Base-by-base conservation (phyloP, 1,284 basidiomycete genomes). In the Cutaneotrichosporon sp. region DNA sequence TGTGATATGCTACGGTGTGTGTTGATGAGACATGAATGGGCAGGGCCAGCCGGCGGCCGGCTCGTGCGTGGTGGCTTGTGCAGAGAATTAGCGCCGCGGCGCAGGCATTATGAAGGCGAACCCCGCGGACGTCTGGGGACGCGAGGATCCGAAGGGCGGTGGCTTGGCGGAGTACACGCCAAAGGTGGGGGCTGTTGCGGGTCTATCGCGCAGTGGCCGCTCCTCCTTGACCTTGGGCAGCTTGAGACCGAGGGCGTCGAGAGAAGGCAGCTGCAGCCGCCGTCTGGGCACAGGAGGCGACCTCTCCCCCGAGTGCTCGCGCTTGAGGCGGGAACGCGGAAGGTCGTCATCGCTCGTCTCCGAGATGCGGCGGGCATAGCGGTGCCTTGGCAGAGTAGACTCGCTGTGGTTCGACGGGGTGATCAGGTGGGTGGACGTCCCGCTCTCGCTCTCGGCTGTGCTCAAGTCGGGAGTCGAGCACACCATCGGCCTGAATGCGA, bases 211-310 rank as follows among this genome's bases (percentile, higher is more conserved):
- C 14, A 56, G 59, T 3, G 63, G 66, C 18, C 58, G 59, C 20
- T 67, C 60, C 13, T 69, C 73, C 20, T 36, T 52, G 31, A 52
- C 50, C n/a, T 53, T 53, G 0, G 73, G 72, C 2, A 76, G 56
- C 20, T 74, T 72, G 7, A 74, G 58, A 4, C 73, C 73, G 2
- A 77, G 62, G 1, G 71, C 67, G 54, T 72, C 71, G 29, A 77
- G 69, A 1, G 72, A 75, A 4, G 73, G 74, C 9, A 77, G 53
- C 13, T 33, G 58, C 8, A 38, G 20, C 34, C 54, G 18, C n/a
- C 27, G 42, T 22, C 22, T 36, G 13, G 24, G 22, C 51, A 53
- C 42, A 11, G 51, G 34, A 4, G 51, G 51, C 4, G 24, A 36
- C 10, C 34, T 34, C 34, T 53, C 51, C 13, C 34, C 42, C 16